Evolutionary conservation across 1,284 basidiomycete species (phyloP), one percentile per base, ranked within the genome.

Genomic region (Cerioporus squamosus): DNA sequence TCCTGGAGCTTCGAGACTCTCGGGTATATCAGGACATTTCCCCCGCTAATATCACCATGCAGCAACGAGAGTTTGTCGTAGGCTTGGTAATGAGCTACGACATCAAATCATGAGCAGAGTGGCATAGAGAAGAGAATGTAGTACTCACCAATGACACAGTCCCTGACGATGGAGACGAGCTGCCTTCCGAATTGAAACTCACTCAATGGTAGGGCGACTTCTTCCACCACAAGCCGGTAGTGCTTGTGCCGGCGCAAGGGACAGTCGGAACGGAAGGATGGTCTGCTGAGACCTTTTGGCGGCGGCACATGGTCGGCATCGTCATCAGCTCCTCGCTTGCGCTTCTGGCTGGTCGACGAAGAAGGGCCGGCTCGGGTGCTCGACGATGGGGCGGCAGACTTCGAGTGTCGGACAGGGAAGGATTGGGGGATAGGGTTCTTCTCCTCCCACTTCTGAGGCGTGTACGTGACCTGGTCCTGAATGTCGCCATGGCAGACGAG

Each of bases 191-290:
- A 20, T 5, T 14, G 2, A 44, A 61, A 51, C 7, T 20, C 17
- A 3, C 31, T 1, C 17, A 61, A 12, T 0, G 51, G 48, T 3
- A 48, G 20, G 17, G 31, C 51, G 5, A 61, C 44, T 40, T 61
- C 59, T 9, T 45, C 7, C 4, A 51, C 51, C 1, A 45, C 54
- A 14, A 57, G 15, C 24, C 59, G 55, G 22, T 61, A 61, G 44
- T 61, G 59, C 24, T 45, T n/a, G 26, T 57, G 49, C 9, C 22
- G 8, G 17, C 36, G 49, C 14, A 55, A 18, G 1, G 51, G 59
- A n/a, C 46, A 52, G 15, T 42, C 40, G 3, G 40, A 18, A 9
- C 40, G 40, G 40, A 7, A 12, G 42, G 15, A 8, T 18, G 8
- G 29, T 45, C 31, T 1, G 38, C 20, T 12, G 17, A n/a, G 40